Conservation (phyloP, 2,329 filamentous ascomycete species). For the Microascus cirrosus region DNA sequence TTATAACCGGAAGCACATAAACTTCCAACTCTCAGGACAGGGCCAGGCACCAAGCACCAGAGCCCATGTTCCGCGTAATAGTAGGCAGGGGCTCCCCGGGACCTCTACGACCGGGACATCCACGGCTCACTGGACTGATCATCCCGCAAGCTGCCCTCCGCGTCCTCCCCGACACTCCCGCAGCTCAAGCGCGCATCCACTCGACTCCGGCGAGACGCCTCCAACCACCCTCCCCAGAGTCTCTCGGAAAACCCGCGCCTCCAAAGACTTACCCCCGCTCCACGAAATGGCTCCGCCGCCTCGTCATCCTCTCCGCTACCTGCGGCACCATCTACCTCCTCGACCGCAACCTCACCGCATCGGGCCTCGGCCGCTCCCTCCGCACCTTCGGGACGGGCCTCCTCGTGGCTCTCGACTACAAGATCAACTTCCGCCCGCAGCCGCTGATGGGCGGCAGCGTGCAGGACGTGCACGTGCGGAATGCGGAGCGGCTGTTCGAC, state of each 20-base stretch:
- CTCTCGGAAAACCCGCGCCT: constrained; percentile 60
- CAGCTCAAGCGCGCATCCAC: constrained; percentile 12
- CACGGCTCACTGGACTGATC: background rate
- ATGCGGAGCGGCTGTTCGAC: constrained; percentile 72
- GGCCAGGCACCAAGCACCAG: background rate
- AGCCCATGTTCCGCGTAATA: background rate
- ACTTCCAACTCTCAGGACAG: background rate
- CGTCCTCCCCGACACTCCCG: background rate
- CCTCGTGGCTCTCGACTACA: constrained; percentile 83
- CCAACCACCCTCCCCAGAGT: constrained; percentile 65
- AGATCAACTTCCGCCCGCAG: constrained; percentile 81
- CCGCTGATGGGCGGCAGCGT: constrained; percentile 66
- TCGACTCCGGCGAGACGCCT: constrained; percentile 48
- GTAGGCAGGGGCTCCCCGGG: background rate
- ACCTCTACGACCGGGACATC: background rate
- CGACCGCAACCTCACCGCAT: constrained; percentile 69
- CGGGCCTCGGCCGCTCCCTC: constrained; percentile 64
- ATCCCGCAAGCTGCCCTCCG: background rate
- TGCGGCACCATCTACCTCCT: constrained; percentile 53
- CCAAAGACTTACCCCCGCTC: constrained; percentile 61
- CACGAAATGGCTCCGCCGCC: constrained; percentile 65
- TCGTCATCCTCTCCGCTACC: constrained; percentile 50
- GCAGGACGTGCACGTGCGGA: constrained; percentile 69
- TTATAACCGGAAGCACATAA: background rate
- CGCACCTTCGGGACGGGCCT: constrained; percentile 75